Percentiles rank a stretch among this genome's conserved stretches.
These are phyloP conservation scores for Penicillium flavigenum DNA, from an alignment of 495 filamentous ascomycete genomes.

Conservation along the genomic window DNA sequence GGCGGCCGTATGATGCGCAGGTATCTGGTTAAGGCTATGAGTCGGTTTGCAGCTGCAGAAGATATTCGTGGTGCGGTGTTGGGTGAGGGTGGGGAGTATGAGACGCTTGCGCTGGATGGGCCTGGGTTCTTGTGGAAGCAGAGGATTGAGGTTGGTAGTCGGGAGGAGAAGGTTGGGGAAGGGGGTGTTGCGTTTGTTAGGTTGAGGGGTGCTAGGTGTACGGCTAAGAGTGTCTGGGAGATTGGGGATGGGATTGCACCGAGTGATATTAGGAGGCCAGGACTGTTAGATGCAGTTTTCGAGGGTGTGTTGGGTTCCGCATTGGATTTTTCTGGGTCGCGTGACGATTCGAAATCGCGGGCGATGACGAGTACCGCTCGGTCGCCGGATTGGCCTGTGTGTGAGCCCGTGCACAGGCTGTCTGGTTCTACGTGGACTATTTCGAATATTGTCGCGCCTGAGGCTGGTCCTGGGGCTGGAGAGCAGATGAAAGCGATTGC, in stretches of 20 bases:
- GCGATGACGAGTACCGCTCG: not conserved
- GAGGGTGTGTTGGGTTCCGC: constrained; percentile 17
- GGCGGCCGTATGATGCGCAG: constrained; percentile 46
- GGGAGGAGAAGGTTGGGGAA: constrained; percentile 57
- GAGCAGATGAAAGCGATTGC: constrained; percentile 50
- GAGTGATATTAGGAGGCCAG: constrained; percentile 40
- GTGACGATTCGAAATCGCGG: not conserved
- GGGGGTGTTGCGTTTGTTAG: constrained; percentile 69
- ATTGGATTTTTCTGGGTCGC: not conserved
- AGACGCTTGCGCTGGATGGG: constrained; percentile 85
- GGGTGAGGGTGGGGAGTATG: constrained; percentile 95
- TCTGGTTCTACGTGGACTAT: constrained; percentile 37
- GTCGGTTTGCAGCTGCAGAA: constrained; percentile 60
- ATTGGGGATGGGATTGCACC: constrained; percentile 35
- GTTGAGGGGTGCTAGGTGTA: constrained; percentile 57
- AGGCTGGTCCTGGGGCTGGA: constrained; percentile 36
- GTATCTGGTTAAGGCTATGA: constrained; percentile 61
- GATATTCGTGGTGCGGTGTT: constrained; percentile 64
- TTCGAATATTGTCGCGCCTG: constrained; percentile 45
- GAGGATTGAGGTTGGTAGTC: constrained; percentile 62
- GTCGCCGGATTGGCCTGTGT: constrained; percentile 16
- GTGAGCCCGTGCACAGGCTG: constrained; percentile 21
- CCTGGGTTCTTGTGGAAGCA: constrained; percentile 68
- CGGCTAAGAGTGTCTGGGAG: constrained; percentile 40
- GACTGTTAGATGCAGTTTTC: constrained; percentile 45